phyloP scores from a whole-genome alignment of 768 basidiomycete species.

The Hypsizygus marmoreus region DNA sequence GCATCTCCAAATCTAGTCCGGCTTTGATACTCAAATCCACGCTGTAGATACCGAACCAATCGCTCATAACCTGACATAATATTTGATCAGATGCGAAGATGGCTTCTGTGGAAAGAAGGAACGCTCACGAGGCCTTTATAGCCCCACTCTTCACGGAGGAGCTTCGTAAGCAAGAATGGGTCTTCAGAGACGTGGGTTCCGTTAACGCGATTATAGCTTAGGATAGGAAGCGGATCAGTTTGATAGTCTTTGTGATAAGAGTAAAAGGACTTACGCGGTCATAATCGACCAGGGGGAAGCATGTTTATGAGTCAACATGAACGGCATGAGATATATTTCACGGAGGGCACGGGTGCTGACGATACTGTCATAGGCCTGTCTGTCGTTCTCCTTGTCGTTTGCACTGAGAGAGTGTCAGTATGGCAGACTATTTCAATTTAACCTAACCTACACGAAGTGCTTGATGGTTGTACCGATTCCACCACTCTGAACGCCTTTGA shows the following conservation, averaged over 20 bases:
- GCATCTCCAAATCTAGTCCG: constrained; percentile 83
- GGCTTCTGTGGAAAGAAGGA: background rate
- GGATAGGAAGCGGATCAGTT: background rate
- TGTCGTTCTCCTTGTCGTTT: constrained; percentile 84
- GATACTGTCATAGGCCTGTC: constrained; percentile 66
- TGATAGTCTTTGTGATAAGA: background rate
- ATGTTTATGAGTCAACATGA: constrained; percentile 70
- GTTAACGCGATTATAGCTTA: constrained; percentile 80
- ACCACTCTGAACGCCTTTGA: constrained; percentile 76
- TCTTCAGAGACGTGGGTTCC: constrained; percentile 75
- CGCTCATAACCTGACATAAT: constrained; percentile 77
- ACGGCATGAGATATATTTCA: constrained; percentile 76
- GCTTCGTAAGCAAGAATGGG: constrained; percentile 53
- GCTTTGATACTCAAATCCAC: constrained; percentile 67
- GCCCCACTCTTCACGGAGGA: constrained; percentile 72
- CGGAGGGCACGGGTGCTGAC: constrained; percentile 67
- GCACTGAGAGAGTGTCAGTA: constrained; percentile 38
- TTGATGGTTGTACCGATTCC: constrained; percentile 80
- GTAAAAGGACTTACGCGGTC: constrained; percentile 55
- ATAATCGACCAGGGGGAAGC: constrained; percentile 70
- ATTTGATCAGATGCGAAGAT: background rate
- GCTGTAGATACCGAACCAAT: constrained; percentile 81
- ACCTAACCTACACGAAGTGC: constrained; percentile 66
- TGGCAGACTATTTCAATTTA: background rate
- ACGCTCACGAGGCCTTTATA: constrained; percentile 57